Percentiles rank a stretch among this genome's conserved stretches.
Evolutionary conservation across 495 filamentous ascomycete genomes (phyloP).

Genomic region (Xylaria cubensis): DNA sequence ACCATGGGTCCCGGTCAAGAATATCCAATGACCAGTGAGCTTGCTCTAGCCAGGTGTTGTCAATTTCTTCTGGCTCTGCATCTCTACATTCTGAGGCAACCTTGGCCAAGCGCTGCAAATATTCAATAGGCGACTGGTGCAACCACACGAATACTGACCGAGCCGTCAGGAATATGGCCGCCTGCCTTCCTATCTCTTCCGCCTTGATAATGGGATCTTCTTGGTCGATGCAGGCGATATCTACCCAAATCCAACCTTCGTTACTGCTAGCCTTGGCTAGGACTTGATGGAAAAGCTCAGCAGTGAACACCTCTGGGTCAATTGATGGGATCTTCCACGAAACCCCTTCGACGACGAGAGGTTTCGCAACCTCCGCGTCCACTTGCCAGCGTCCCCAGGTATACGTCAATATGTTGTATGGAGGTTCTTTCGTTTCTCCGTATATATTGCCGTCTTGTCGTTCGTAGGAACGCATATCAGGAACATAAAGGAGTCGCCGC

Average conservation of each 20-base stretch:
- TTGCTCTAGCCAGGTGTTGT: not conserved
- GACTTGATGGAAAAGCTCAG: not conserved
- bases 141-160: not conserved
- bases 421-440: not conserved
- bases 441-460: not conserved
- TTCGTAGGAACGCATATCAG: not conserved
- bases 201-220: not conserved
- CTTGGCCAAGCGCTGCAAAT: not conserved
- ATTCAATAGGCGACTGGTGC: not conserved
- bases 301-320: not conserved
- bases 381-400: slow-evolving; percentile 2
- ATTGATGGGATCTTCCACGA: not conserved
- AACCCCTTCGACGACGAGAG: not conserved
- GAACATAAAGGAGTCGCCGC: not conserved
- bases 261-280: not conserved
- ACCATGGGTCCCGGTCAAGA: not conserved
- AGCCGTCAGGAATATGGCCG: not conserved
- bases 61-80: not conserved
- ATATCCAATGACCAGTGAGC: not conserved
- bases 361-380: not conserved
- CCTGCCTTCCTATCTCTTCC: not conserved
- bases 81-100: not conserved
- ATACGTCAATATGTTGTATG: not conserved
- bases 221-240: slow-evolving; percentile 1
- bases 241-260: not conserved